Evolutionary conservation across 1,139 yeast genomes (phyloP).

Genomic region (Pichia sp.): DNA sequence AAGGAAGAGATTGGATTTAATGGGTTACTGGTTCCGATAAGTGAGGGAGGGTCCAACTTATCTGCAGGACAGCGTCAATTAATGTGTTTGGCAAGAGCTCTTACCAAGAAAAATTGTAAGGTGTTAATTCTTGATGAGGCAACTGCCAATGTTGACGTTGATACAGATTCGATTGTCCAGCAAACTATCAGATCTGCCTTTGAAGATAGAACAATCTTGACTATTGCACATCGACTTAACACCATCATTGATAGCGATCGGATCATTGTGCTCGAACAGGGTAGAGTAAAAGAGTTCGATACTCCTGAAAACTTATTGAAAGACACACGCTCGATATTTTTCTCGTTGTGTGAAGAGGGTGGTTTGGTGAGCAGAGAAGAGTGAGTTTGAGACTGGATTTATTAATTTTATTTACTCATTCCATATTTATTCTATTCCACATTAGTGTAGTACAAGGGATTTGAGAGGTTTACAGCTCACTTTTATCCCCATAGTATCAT

Average conservation of each 20-base stretch:
- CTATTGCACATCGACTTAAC: conserved; percentile 92
- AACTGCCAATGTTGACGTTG: conserved; percentile 96
- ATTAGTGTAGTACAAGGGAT: background rate
- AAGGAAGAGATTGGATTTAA: conserved; percentile 25
- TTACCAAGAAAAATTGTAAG: conserved; percentile 65
- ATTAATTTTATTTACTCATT: background rate
- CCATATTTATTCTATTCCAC: background rate
- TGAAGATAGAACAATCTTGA: conserved; percentile 81
- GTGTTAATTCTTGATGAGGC: conserved; percentile 90
- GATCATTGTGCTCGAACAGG: conserved; percentile 81
- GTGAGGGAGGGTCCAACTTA: conserved; percentile 83
- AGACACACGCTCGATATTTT: conserved; percentile 67
- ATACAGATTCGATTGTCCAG: conserved; percentile 84
- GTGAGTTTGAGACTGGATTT: background rate
- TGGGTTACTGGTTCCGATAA: conserved; percentile 54
- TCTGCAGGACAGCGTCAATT: conserved; percentile 91
- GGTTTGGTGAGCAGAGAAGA: conserved; percentile 34
- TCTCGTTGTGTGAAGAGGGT: conserved; percentile 71
- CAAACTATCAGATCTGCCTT: conserved; percentile 83
- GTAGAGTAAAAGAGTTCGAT: conserved; percentile 84
- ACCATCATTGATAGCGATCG: conserved; percentile 90
- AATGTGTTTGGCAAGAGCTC: conserved; percentile 86
- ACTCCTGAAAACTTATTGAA: conserved; percentile 66
- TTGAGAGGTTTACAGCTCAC: background rate
- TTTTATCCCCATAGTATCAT: background rate